Evolutionary conservation across 805 yeast species (phyloP), one percentile per base, ranked within the genome.

Genomic region (Saccharomyces jurei): DNA sequence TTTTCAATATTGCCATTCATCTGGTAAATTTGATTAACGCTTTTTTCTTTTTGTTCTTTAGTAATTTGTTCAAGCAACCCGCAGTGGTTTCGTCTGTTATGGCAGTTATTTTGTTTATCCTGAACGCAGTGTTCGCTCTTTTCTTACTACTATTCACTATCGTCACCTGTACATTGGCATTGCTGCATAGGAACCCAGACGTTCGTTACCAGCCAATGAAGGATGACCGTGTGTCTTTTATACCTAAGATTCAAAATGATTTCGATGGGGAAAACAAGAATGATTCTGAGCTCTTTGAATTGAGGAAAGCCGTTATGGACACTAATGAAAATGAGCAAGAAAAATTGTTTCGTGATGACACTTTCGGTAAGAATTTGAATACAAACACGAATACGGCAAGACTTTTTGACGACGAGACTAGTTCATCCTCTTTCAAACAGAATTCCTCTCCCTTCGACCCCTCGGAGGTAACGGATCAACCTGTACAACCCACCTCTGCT

Each of bases 191-290:
- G 77, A 90, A 94, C 70, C 98, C 99, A 52, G 99, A 94, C 71
- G 82, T 92, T 9, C 81, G 96, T 63, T 94, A 94, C 74, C 92
- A 89, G 74, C 98, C 97, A 58, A 87, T 92, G 86, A 87, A 86
- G 63, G 99, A 94, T 71, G 99, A 94, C 68, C 82, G 99, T 68
- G 94, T 87, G 51, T 87, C 97, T n/a, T 94, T 94, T 70, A 87
- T 94, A 66, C 91, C 91, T 58, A 78, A 84, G 63, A 76, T 77
- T 54, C 83, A 75, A 54, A 70, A 70, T 32, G 71, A 60, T 50
- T 68, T 36, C 31, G 69, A 54, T n/a, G 69, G 47, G 5, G 60
- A 60, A 26, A 56, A 58, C 36, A 64, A 66, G 48, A 60, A 66
- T 36, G 71, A 66, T 44, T 63, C 64, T 13, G 73, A 69, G 52